Evolutionary conservation across 257 asterid species (phyloP).

Genomic region (Ilex asprella): DNA sequence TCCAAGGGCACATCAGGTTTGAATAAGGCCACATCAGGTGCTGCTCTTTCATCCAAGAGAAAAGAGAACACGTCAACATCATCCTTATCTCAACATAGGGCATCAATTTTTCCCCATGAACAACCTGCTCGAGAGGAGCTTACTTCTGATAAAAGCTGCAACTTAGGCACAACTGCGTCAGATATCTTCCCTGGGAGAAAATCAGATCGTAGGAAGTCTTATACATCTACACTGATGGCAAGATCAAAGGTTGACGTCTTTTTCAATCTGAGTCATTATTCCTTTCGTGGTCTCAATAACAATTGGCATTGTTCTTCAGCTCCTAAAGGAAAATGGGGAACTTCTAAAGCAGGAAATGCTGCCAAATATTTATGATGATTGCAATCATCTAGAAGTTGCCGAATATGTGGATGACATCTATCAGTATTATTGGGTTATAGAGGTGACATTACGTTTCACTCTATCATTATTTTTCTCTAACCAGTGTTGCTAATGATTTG

Average conservation of each 20-base stretch:
- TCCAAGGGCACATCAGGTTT: constrained; percentile 20
- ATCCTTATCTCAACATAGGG: constrained; percentile 31
- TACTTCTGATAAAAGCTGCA: constrained; percentile 28
- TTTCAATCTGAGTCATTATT: constrained; percentile 2
- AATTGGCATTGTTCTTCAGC: constrained; percentile 22
- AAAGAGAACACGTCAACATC: constrained; percentile 27
- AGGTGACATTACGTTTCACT: constrained; percentile 40
- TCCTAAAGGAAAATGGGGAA: constrained; percentile 35
- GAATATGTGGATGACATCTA: constrained; percentile 92
- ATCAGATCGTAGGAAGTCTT: constrained; percentile 72
- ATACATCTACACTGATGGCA: constrained; percentile 57
- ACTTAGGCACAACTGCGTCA: constrained; percentile 11
- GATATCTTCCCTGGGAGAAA: constrained; percentile 30
- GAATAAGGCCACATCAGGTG: constrained; percentile 33
- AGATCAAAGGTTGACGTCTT: constrained; percentile 52
- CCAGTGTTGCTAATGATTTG: background rate
- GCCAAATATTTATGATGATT: constrained; percentile 71
- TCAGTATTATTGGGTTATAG: constrained; percentile 89
- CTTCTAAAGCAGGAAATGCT: constrained; percentile 31
- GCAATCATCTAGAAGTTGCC: constrained; percentile 83
- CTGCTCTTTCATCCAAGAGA: constrained; percentile 44
- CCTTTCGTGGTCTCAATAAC: constrained; percentile 6
- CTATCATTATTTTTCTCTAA: constrained; percentile 4
- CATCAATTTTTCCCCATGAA: constrained; percentile 31
- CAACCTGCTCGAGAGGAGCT: constrained; percentile 34